Conservation (phyloP, 2,329 filamentous ascomycete genomes). For the Penicillium corylophilum region DNA sequence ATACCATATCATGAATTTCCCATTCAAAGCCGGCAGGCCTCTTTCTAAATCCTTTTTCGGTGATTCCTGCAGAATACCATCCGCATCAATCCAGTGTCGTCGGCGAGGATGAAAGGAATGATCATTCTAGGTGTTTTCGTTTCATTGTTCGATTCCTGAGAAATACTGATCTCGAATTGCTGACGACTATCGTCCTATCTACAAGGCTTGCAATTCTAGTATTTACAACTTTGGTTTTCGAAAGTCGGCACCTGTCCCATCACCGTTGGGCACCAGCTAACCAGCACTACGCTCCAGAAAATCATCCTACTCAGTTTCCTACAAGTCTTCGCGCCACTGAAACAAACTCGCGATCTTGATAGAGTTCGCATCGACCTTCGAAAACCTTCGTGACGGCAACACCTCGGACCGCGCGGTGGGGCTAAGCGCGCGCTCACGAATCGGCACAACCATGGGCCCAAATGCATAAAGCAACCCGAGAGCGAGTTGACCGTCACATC, state of each 20-base stretch:
- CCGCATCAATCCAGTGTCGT: constrained; percentile 79
- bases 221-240: not conserved
- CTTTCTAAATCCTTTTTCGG: constrained; percentile 77
- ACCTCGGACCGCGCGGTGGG: constrained; percentile 19
- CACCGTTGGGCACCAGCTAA: not conserved
- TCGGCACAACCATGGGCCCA: not conserved
- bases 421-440: constrained; percentile 14
- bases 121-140: constrained; percentile 16
- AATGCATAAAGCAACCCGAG: constrained; percentile 4
- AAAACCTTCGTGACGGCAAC: constrained; percentile 1
- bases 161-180: too few species aligned
- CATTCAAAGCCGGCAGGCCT: constrained; percentile 91
- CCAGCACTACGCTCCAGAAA: not conserved
- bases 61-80: constrained; percentile 77
- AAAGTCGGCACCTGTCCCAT: not conserved
- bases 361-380: not conserved
- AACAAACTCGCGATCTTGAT: not conserved
- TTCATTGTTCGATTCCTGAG: not conserved
- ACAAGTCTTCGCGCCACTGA: not conserved
- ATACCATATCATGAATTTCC: constrained; percentile 94
- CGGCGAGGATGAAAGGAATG: constrained; percentile 65
- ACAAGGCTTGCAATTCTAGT: not conserved
- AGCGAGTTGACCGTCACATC: not conserved
- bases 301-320: not conserved
- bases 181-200: not conserved